These are phyloP conservation scores for Neonectria punicea DNA, from an alignment of 2,329 filamentous ascomycete genomes.

Conservation along the genomic window DNA sequence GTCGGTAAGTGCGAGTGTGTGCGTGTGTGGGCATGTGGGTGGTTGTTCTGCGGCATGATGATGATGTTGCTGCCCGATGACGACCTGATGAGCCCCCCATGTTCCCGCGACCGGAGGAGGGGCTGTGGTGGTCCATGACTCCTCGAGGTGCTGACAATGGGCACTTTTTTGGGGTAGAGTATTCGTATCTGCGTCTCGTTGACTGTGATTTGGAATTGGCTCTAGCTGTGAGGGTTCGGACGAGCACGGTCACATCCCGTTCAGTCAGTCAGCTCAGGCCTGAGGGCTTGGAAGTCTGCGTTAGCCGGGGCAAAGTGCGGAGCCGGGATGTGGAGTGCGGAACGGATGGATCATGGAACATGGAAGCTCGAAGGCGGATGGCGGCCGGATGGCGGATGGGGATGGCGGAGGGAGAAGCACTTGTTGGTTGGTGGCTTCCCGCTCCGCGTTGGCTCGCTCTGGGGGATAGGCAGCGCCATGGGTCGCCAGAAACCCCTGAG, in stretches of 20 bases:
- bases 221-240: neutral
- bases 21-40: slow-evolving; percentile 5
- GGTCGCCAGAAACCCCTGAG: neutral
- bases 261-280: neutral
- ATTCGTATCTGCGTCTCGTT: neutral
- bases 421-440: slow-evolving; percentile 13
- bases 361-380: neutral
- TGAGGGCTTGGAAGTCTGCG: neutral
- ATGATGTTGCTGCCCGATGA: slow-evolving; percentile 44
- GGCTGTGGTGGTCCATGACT: slow-evolving; percentile 9
- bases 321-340: neutral
- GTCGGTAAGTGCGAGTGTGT: slow-evolving; percentile 8
- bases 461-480: neutral
- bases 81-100: slow-evolving; percentile 38
- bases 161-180: neutral
- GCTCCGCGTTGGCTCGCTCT: slow-evolving; percentile 5
- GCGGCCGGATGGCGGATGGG: neutral
- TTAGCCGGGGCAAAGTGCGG: neutral
- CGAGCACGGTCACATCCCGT: neutral
- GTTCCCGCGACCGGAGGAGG: slow-evolving; percentile 29
- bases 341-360: neutral
- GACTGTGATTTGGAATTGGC: neutral
- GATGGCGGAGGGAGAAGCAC: slow-evolving; percentile 9
- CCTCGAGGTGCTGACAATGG: slow-evolving; percentile 2
- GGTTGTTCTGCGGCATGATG: slow-evolving; percentile 25